phyloP scores from a whole-genome alignment of 306 rosid genomes.

The Sicyos baderoa region DNA sequence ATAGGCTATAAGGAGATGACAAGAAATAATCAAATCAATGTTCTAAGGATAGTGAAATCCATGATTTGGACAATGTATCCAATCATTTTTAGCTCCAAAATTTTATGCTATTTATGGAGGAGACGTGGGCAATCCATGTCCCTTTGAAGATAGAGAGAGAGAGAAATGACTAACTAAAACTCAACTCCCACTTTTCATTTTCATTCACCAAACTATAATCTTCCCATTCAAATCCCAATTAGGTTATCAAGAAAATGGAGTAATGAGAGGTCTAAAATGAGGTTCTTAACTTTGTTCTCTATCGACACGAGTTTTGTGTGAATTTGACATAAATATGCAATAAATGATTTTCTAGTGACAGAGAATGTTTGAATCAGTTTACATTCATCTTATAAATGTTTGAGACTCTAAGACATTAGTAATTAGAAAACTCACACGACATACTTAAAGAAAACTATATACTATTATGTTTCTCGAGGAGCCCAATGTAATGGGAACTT shows the following conservation, averaged over 20 bases:
- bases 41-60: conserved; percentile 44
- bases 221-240: conserved; percentile 20
- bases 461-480: neutral
- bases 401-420: neutral
- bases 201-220: conserved; percentile 25
- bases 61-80: conserved; percentile 42
- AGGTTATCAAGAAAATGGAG: neutral
- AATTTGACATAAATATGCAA: neutral
- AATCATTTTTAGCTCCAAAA: conserved; percentile 38
- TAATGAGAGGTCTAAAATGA: neutral
- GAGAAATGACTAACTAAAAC: neutral
- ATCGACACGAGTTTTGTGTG: neutral
- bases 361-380: neutral
- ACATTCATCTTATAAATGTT: neutral
- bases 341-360: neutral
- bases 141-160: neutral
- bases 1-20: conserved; percentile 37
- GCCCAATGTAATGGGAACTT: neutral
- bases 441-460: neutral
- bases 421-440: neutral
- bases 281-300: neutral
- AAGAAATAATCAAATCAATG: conserved; percentile 53
- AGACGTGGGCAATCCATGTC: conserved; percentile 20
- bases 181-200: neutral
- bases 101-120: conserved; percentile 32